Conservation (phyloP, 768 basidiomycete species). For the Lentinula sp. region DNA sequence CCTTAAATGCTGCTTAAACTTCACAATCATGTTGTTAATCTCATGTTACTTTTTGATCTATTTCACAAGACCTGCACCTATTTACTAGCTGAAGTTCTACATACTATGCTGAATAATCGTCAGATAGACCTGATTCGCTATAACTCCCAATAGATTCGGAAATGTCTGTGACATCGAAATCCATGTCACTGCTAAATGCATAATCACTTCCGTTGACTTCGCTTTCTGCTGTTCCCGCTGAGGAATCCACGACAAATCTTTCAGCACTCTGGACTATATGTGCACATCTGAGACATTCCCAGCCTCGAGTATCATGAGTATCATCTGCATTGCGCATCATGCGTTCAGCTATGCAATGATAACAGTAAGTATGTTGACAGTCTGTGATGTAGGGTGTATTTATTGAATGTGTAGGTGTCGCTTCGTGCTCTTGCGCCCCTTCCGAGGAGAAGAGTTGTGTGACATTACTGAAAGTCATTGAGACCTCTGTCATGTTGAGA, state of each 20-base stretch:
- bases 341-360: slow-evolving; percentile 83
- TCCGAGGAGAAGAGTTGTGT: slow-evolving; percentile 17
- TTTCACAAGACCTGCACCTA: background rate
- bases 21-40: too few species aligned
- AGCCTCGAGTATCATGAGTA: slow-evolving; percentile 46
- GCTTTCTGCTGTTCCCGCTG: slow-evolving; percentile 25
- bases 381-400: slow-evolving; percentile 79
- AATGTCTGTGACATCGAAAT: slow-evolving; percentile 32
- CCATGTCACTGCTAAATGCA: slow-evolving; percentile 24
- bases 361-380: slow-evolving; percentile 88
- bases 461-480: slow-evolving; percentile 39
- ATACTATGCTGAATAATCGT: background rate
- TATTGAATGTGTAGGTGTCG: slow-evolving; percentile 53
- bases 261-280: slow-evolving; percentile 59
- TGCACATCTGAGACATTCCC: slow-evolving; percentile 84
- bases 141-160: slow-evolving; percentile 45
- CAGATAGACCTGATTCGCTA: slow-evolving; percentile 38
- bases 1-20: too few species aligned
- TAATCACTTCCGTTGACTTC: slow-evolving; percentile 6
- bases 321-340: slow-evolving; percentile 72
- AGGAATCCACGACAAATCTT: slow-evolving; percentile 44
- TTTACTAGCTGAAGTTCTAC: background rate
- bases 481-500: slow-evolving; percentile 48
- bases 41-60: background rate
- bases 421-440: slow-evolving; percentile 29